Base-by-base conservation (phyloP, 164 flowering plant species). In the Aristolochia contorta region DNA sequence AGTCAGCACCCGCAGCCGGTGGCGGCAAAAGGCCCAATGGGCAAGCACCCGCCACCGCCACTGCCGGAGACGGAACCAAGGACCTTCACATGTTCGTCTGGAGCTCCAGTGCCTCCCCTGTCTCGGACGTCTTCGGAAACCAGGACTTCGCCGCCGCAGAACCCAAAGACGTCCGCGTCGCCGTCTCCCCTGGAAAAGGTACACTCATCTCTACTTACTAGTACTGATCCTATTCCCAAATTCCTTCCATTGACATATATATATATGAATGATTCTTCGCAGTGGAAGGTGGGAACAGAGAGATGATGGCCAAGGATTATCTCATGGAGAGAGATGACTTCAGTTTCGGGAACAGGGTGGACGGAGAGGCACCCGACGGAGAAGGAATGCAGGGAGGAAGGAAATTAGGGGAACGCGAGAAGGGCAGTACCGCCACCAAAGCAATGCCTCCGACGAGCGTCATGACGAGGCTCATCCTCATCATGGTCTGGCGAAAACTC, bases 51-150 rank as follows among this genome's bases (percentile, higher is more conserved):
- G 57, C 30, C 30, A 5, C 30, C 30, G 30, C 30, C 30, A 5
- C 30, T 9, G 23, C 72, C 54, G 57, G 69, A 12, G 96, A 75
- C 16, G 82, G 82, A 21, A 65, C 66, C 0, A 89, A 73, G 64
- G 98, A 92, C 67, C 83, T 89, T 43, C 98, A 89, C 47, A 92
- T 93, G 99, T 93, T 93, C 74, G 97, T 93, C 24, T 93, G 99
- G 99, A 93, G 97, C 58, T 89, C 97, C 0, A 93, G 92, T 67
- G 86, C 94, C 55, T 93, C 99, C 43, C 99, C 99, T 9, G 99
- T 90, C 18, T 93, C 99, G 0, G 97, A 93, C 67, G 96, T 87
- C 45, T 84, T 85, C 68, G 96, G 96, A 6, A 75, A 82, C 37
- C 83, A 79, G 67, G 87, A 82, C 33, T 75, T 74, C 64, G 82